Evolutionary conservation across 192 early-diverging fungal species (phyloP).

Genomic region (Mortierella hygrophila): DNA sequence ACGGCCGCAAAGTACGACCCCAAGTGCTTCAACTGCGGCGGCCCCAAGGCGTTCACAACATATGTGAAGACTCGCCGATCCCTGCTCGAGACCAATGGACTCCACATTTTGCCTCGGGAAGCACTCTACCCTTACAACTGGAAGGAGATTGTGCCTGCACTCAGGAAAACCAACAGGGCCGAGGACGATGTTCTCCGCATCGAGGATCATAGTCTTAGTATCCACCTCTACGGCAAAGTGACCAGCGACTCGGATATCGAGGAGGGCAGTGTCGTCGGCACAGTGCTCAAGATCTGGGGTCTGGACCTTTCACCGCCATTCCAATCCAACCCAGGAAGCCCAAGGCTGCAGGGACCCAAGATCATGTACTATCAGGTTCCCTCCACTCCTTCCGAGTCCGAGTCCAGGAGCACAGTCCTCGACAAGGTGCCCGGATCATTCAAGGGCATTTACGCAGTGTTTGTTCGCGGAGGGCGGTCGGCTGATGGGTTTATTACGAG

Average conservation of each 20-base stretch:
- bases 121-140: conserved; percentile 67
- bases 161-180: conserved; percentile 50
- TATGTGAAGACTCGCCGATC: conserved; percentile 63
- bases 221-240: conserved; percentile 70
- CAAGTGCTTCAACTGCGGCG: conserved; percentile 70
- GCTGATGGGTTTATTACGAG: conserved; percentile 2
- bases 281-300: conserved; percentile 61
- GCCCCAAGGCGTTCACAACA: conserved; percentile 65
- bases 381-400: not conserved
- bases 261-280: conserved; percentile 60
- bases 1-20: conserved; percentile 62
- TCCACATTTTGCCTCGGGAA: conserved; percentile 59
- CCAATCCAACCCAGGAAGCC: not conserved
- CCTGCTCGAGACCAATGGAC: conserved; percentile 57
- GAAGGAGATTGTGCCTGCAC: conserved; percentile 55
- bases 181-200: conserved; percentile 56
- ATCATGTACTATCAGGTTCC: conserved; percentile 3
- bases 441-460: conserved; percentile 58
- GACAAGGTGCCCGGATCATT: conserved; percentile 48
- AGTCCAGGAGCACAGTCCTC: conserved; percentile 1
- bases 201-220: conserved; percentile 56
- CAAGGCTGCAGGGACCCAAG: conserved; percentile 6
- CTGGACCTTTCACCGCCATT: conserved; percentile 58
- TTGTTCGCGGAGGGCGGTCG: conserved; percentile 57
- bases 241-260: conserved; percentile 63